Evolutionary conservation across 805 yeast genomes (phyloP).

Genomic region (Candida caryicola): DNA sequence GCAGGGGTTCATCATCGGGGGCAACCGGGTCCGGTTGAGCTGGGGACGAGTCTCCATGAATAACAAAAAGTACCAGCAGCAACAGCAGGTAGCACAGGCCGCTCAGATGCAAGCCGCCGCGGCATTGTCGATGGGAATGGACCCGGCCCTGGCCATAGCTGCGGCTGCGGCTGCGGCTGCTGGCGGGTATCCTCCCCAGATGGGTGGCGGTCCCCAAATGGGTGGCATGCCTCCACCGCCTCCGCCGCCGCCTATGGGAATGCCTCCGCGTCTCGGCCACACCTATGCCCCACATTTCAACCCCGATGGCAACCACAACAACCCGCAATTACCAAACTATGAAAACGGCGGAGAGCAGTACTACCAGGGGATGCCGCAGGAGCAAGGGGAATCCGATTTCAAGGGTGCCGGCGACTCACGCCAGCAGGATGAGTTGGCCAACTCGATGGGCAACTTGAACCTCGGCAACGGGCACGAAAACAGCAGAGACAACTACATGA

Average conservation of each 20-base stretch:
- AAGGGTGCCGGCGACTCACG: slow-evolving; percentile 1
- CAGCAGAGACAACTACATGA: slow-evolving; percentile 6
- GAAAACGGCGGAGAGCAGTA: slow-evolving; percentile 9
- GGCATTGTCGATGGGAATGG: slow-evolving; percentile 39
- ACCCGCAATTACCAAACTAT: slow-evolving; percentile 3
- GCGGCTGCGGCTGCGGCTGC: slow-evolving; percentile 25
- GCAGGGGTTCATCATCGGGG: slow-evolving; percentile 90
- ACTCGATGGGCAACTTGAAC: slow-evolving; percentile 13
- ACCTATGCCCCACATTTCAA: not conserved
- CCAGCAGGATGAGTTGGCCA: slow-evolving; percentile 11
- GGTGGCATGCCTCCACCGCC: slow-evolving; percentile 4
- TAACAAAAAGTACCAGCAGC: slow-evolving; percentile 33
- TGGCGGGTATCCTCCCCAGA: slow-evolving; percentile 15
- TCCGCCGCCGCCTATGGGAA: slow-evolving; percentile 4
- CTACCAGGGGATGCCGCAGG: slow-evolving; percentile 5
- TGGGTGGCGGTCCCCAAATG: slow-evolving; percentile 1
- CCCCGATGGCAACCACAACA: not conserved
- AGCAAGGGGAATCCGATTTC: slow-evolving; percentile 3
- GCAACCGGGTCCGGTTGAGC: slow-evolving; percentile 74
- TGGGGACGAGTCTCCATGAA: slow-evolving; percentile 68
- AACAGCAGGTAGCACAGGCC: slow-evolving; percentile 29
- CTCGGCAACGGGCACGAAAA: slow-evolving; percentile 9
- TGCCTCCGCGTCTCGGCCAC: slow-evolving; percentile 4
- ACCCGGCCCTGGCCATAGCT: slow-evolving; percentile 29
- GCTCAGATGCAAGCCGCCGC: slow-evolving; percentile 39